These are phyloP conservation scores for Tolypocladium nubicola DNA, from an alignment of 2,329 filamentous ascomycete species.

Conservation along the genomic window DNA sequence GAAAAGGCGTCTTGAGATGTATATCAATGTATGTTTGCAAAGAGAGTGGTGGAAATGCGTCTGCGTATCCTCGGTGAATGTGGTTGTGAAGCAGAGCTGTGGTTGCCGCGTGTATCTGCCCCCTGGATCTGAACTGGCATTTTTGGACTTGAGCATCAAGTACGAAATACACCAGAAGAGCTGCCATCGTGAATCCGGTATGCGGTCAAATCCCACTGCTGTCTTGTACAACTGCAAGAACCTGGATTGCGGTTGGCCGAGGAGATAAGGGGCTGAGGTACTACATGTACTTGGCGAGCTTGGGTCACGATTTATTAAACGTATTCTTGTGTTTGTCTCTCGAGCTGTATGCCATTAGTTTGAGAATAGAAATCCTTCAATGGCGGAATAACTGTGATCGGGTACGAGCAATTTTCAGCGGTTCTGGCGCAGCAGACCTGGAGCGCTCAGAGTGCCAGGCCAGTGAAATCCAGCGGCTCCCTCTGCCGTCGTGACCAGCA, in stretches of 20 bases:
- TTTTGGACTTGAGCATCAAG: background rate
- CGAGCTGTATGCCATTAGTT: background rate
- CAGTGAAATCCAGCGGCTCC: background rate
- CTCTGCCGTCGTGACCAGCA: background rate
- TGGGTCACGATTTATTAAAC: no score
- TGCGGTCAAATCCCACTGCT: background rate
- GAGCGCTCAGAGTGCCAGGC: background rate
- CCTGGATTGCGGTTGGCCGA: background rate
- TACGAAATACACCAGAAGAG: background rate
- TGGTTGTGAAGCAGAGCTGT: background rate
- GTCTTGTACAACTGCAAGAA: background rate
- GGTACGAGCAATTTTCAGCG: background rate
- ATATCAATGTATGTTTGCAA: constrained; percentile 25
- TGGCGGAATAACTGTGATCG: background rate
- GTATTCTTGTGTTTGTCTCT: background rate
- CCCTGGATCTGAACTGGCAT: background rate
- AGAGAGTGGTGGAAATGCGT: constrained; percentile 4
- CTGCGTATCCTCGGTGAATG: background rate
- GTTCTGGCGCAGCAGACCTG: background rate
- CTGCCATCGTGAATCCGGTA: background rate
- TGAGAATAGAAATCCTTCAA: background rate
- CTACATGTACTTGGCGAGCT: no score
- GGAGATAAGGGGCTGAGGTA: background rate
- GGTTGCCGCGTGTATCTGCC: background rate
- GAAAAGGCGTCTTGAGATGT: constrained; percentile 19